Base-by-base conservation (phyloP, 2,329 filamentous ascomycete genomes). In the Pseudogymnoascus sp. region DNA sequence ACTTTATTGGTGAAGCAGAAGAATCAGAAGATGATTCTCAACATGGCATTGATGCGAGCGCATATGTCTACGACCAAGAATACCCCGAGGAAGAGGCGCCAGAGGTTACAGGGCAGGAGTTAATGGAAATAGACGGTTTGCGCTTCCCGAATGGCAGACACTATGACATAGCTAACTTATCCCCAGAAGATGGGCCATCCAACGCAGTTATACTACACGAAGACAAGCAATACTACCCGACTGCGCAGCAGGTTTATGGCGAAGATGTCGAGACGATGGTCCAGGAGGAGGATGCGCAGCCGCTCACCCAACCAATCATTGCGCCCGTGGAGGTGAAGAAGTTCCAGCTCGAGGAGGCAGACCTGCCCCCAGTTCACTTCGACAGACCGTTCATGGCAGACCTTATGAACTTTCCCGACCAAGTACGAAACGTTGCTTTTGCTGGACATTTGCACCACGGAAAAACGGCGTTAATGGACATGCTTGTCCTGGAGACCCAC, bases 181-280 rank as follows among this genome's bases (percentile, higher is more conserved):
- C 57, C 62, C 64, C 66, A 83, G 85, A 91, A 74, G 88, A 92
- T 58, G 92, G 89, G 11, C 90, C 93, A 3, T 97, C 92, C 4
- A 99, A 97, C 74, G 93, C 94, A 59, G 92, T 99, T n/a, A 84
- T 99, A 62, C 83, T 99, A 50, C 94, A 99, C 77, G 94, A 99
- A 80, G 94, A 99, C 78, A 99, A 99, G 75, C 94, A 97, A 74
- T 99, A 99, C 76, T 99, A 99, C 73, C 94, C 94, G 31, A 96
- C 92, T n/a, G 94, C 94, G 62, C 87, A 93, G 72, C 94, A 99
- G 74, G 87, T 96, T 41, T 99, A 97, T 73, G 94, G 94, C 60
- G 83, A 86, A 68, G 92, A 94, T 76, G 94, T 99, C 69, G 94
- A 99, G 77, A 94, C 93, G 1, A 78, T 96, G 74, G 93, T 99